Evolutionary conservation across 1,284 basidiomycete genomes (phyloP), one percentile per base, ranked within the genome.

Genomic region (Cerrena zonata): DNA sequence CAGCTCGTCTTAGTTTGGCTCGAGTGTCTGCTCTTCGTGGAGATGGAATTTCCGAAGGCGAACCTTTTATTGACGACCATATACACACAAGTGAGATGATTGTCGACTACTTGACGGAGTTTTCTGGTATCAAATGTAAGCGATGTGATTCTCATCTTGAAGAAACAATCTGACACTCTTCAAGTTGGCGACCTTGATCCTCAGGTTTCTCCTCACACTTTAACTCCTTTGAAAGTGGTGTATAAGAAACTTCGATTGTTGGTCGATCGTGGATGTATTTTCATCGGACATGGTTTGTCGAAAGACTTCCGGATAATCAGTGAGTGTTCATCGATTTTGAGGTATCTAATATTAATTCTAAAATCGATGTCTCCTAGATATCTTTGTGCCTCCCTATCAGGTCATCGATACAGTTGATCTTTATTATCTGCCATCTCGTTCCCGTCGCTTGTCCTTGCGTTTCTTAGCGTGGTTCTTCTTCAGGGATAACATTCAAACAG

Each of bases 281-380:
- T 99, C 63, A 90, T 99, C 50, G 96, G 96, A 0, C 95, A 99
- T 61, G 96, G 96, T 1, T 78, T 99, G n/a, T 89, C 91, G n/a
- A 98, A 98, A 66, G 96, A 99, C 68, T 98, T 99, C 71, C 80
- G 96, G 11, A 99, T 96, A 52, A 98, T 99, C 72, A 99, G 93
- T 94, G 59, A 63, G 91, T 73, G n/a, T 19, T 34, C 11, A 24
- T 5, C 2, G 23, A 5, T 10, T 43, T 15, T 7, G 21, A 45
- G 7, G 7, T 7, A 7, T 7, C 30, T 15, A 34, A 7, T 3
- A 19, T 19, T 39, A 2, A 22, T 21, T 21, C 26, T 30, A 3
- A 18, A 43, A 12, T 18, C 21, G 22, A 42, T 30, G 36, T 7
- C 48, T 15, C 39, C 4, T 61, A 95, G 94, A 99, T 67, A 92